phyloP scores from a whole-genome alignment of 306 rosid species.

The Hylodesmum podocarpum region DNA sequence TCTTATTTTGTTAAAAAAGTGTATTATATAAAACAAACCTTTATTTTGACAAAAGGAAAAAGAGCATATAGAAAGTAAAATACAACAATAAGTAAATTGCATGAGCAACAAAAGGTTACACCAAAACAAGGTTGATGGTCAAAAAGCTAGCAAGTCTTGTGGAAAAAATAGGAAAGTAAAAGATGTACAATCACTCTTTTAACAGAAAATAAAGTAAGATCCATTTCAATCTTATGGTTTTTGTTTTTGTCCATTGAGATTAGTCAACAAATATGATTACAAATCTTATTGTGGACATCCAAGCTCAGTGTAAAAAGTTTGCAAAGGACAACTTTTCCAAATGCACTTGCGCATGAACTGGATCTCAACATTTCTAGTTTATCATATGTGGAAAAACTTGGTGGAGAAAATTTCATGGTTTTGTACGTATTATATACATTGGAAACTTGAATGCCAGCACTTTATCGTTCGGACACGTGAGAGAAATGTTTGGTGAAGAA shows the following conservation, averaged over 20 bases:
- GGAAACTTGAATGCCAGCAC: slow-evolving; percentile 9
- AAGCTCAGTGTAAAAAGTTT: slow-evolving; percentile 23
- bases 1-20: background rate
- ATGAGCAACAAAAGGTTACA: slow-evolving; percentile 30
- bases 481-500: no score
- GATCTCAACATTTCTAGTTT: slow-evolving; percentile 8
- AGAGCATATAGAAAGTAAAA: slow-evolving; percentile 34
- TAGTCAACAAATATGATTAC: slow-evolving; percentile 74
- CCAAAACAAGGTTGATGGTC: slow-evolving; percentile 53
- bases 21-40: background rate
- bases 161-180: slow-evolving; percentile 56
- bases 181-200: slow-evolving; percentile 30
- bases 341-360: slow-evolving; percentile 49
- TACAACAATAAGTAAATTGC: slow-evolving; percentile 32
- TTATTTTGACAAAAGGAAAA: slow-evolving; percentile 27
- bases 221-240: slow-evolving; percentile 25
- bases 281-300: slow-evolving; percentile 46
- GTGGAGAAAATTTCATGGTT: slow-evolving; percentile 18
- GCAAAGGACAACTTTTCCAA: slow-evolving; percentile 25
- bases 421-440: slow-evolving; percentile 14
- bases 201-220: slow-evolving; percentile 35
- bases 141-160: slow-evolving; percentile 47
- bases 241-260: slow-evolving; percentile 30
- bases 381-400: slow-evolving; percentile 24
- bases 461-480: slow-evolving; percentile 18